Base-by-base conservation (phyloP, 2,329 filamentous ascomycete genomes). In the Exophiala mesophila region DNA sequence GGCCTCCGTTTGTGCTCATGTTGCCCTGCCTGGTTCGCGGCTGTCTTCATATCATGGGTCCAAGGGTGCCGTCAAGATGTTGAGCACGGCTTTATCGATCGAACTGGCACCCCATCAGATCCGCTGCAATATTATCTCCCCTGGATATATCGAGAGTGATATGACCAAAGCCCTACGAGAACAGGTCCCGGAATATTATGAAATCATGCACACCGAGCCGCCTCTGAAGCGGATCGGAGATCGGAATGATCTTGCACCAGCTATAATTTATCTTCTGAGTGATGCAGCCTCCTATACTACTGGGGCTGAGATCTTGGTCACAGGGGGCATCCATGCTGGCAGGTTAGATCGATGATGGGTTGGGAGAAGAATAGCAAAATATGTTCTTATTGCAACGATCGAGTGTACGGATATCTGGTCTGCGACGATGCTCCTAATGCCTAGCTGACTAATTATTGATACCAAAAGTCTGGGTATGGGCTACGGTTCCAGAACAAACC, bases 281-380 rank as follows among this genome's bases (percentile, higher is more conserved):
- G 60, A 68, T 41, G 66, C 67, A 4, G 61, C 61, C 31, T 57
- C 64, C 1, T 68, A 69, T 44, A 59, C 61, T 9, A 69, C 65
- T 3, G 57, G 56, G 2, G 61, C 59, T 19, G 66, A 70, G 52
- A 56, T 65, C 17, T 61, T 59, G 5, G 60, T 63, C 10, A 48
- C 44, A 13, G 44, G 63, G 59, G 20, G 59, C 59, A 58, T 64
- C 5, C 60, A 65, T 45, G 62, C 61, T 23, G 57, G 57, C 7
- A 78, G 89, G 73, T 98, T 98, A 59, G 98, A 83, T 6, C 90
- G 94, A 72, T 88, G 95, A 63, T 98, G 94, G 52, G n/a, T n/a
- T n/a, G n/a, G n/a, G n/a, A n/a, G n/a, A n/a, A n/a, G n/a, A n/a
- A n/a, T n/a, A n/a, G n/a, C n/a, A n/a, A n/a, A n/a, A n/a, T n/a